These are phyloP conservation scores for Hypericum androsaemum DNA, from an alignment of 345 rosid species.

Conservation along the genomic window DNA sequence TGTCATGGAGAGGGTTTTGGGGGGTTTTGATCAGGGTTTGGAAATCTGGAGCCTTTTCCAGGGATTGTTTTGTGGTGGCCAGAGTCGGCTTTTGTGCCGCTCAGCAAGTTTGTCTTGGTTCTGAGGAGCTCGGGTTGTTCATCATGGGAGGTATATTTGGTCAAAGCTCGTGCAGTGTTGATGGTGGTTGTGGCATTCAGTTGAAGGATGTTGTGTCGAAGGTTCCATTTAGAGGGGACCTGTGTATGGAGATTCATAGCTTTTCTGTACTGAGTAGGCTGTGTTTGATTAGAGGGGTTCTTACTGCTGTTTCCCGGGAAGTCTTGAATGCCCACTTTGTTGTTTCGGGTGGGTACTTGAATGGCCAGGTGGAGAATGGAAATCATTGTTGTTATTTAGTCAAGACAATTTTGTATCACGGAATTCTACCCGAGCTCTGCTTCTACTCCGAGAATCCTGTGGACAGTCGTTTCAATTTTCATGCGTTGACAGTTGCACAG, in stretches of 20 bases:
- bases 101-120: constrained; percentile 61
- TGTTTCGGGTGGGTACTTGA: constrained; percentile 18
- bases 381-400: constrained; percentile 18
- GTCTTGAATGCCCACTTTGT: constrained; percentile 48
- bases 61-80: constrained; percentile 91
- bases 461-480: constrained; percentile 90
- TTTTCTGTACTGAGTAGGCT: constrained; percentile 74
- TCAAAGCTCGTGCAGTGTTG: constrained; percentile 19
- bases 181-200: constrained; percentile 15
- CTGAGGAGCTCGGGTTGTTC: constrained; percentile 59
- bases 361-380: constrained; percentile 21
- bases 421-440: constrained; percentile 78
- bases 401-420: constrained; percentile 65
- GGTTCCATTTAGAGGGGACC: constrained; percentile 55
- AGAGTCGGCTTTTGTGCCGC: constrained; percentile 86
- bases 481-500: constrained; percentile 83
- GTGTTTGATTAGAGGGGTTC: constrained; percentile 89
- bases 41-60: constrained; percentile 54
- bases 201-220: constrained; percentile 36
- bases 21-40: constrained; percentile 48
- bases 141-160: constrained; percentile 56
- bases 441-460: constrained; percentile 74
- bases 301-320: constrained; percentile 76
- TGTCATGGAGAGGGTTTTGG: constrained; percentile 47
- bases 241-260: constrained; percentile 41